These are phyloP conservation scores for Lepraria neglecta DNA, from an alignment of 495 filamentous ascomycete species.

Conservation along the genomic window DNA sequence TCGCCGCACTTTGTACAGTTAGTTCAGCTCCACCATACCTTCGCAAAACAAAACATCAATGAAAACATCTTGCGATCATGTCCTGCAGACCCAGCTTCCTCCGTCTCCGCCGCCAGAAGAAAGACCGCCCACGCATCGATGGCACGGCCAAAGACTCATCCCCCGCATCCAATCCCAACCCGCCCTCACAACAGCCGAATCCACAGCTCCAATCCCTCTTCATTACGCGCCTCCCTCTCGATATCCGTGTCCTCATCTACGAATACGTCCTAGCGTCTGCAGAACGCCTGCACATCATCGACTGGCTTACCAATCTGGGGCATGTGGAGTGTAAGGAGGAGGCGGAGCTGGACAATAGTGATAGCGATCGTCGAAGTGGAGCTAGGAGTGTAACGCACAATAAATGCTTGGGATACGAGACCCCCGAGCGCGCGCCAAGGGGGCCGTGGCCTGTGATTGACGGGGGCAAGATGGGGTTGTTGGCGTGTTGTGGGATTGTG, in stretches of 20 bases:
- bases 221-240: background rate
- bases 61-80: background rate
- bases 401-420: background rate
- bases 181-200: background rate
- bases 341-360: no score
- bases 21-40: no score
- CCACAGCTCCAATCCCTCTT: background rate
- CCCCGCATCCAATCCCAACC: no score
- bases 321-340: background rate
- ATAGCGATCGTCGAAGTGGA: no score
- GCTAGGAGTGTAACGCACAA: background rate
- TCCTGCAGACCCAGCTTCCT: background rate
- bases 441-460: background rate
- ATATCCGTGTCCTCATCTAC: background rate
- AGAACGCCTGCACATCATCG: background rate
- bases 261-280: background rate
- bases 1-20: no score
- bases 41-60: no score
- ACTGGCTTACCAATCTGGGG: background rate
- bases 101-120: background rate
- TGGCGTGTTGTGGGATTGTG: background rate
- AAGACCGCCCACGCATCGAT: background rate
- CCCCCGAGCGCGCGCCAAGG: no score
- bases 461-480: background rate
- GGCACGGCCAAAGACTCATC: background rate